Conservation (phyloP, 139 green algal species). For the Picochlorum sp. region DNA sequence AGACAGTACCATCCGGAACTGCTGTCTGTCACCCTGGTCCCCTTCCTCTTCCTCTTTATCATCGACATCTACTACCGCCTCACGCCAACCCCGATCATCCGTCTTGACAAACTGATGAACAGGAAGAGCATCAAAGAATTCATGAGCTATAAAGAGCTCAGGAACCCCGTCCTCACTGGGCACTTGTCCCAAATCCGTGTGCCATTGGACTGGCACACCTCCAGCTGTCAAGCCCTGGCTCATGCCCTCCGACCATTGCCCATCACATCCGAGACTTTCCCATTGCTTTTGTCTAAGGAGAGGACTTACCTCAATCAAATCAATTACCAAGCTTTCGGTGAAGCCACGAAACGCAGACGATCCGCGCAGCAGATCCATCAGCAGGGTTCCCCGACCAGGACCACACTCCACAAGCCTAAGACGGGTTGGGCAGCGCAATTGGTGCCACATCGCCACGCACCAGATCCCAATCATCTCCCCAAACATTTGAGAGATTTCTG, state of each 20-base stretch:
- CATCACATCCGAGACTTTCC: constrained; percentile 21
- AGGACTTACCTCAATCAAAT: constrained; percentile 77
- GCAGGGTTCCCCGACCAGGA: constrained; percentile 86
- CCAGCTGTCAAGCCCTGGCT: background rate
- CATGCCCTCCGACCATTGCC: background rate
- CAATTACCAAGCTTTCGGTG: constrained; percentile 31
- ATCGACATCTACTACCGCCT: constrained; percentile 71
- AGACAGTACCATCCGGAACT: constrained; percentile 74
- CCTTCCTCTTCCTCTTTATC: constrained; percentile 10
- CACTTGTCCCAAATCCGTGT: constrained; percentile 51
- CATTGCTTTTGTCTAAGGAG: constrained; percentile 43
- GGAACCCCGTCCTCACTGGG: constrained; percentile 9
- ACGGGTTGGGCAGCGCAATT: constrained; percentile 56
- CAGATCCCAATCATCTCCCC: constrained; percentile 96
- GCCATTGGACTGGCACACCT: constrained; percentile 49
- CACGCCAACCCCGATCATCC: constrained; percentile 47
- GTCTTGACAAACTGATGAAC: constrained; percentile 87
- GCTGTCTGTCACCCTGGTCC: too few species aligned
- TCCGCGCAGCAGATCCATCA: constrained; percentile 85
- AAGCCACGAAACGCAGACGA: constrained; percentile 38
- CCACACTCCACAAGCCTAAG: constrained; percentile 87
- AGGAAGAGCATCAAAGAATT: constrained; percentile 95
- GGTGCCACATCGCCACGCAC: constrained; percentile 71
- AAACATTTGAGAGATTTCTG: constrained; percentile 96
- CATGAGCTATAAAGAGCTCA: constrained; percentile 83